Conservation (phyloP, 805 yeast genomes). For the Diddensiella transvaalensis region DNA sequence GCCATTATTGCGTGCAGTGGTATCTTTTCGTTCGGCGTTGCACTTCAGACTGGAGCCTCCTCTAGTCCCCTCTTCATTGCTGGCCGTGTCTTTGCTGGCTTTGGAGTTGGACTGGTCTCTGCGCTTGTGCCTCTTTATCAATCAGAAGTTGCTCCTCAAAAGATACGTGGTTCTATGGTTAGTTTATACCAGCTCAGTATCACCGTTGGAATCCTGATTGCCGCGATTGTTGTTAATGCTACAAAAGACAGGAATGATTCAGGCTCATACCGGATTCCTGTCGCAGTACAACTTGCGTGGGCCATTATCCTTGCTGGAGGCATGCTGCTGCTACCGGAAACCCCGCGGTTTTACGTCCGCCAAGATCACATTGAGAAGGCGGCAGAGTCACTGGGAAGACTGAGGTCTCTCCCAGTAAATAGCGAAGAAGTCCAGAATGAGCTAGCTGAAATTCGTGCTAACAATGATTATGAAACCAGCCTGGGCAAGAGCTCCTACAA, state of each 20-base stretch:
- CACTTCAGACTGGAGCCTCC: slow-evolving; percentile 25
- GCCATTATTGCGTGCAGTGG: slow-evolving; percentile 50
- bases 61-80: slow-evolving; percentile 45
- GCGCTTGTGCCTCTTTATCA: slow-evolving; percentile 51
- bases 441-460: slow-evolving; percentile 26
- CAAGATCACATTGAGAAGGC: slow-evolving; percentile 28
- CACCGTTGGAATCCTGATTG: slow-evolving; percentile 33
- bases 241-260: slow-evolving; percentile 21
- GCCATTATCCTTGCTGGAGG: slow-evolving; percentile 42
- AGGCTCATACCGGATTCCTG: slow-evolving; percentile 64
- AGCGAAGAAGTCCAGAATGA: slow-evolving; percentile 21
- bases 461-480: slow-evolving; percentile 29
- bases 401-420: slow-evolving; percentile 19
- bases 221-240: slow-evolving; percentile 38
- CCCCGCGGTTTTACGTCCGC: slow-evolving; percentile 42
- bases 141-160: slow-evolving; percentile 41
- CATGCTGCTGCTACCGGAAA: slow-evolving; percentile 44
- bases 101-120: slow-evolving; percentile 52
- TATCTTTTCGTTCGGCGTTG: slow-evolving; percentile 28
- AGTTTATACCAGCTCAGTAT: slow-evolving; percentile 28
- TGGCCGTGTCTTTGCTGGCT: slow-evolving; percentile 50
- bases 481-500: slow-evolving; percentile 32
- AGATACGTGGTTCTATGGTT: slow-evolving; percentile 32
- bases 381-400: slow-evolving; percentile 17
- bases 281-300: slow-evolving; percentile 57